These are phyloP conservation scores for Pseudogymnoascus sp. DNA, from an alignment of 2,329 filamentous ascomycete genomes.

Conservation along the genomic window DNA sequence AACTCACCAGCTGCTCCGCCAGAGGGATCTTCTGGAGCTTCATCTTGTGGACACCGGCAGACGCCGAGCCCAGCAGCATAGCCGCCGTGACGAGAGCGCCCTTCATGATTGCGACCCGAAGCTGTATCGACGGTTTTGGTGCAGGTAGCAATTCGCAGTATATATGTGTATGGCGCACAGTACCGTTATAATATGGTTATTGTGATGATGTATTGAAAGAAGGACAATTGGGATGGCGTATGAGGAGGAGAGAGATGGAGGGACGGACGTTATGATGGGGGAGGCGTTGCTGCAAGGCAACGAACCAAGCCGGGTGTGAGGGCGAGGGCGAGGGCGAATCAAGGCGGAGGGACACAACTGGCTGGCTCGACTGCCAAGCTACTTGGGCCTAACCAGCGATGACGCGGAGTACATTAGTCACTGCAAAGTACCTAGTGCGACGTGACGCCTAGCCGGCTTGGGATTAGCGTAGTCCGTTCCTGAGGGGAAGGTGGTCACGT, in stretches of 20 bases:
- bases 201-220: neutral
- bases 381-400: neutral
- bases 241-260: neutral
- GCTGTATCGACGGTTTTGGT: neutral
- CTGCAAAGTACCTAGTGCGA: neutral
- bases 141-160: neutral
- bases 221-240: neutral
- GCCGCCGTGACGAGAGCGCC: slow-evolving; percentile 69
- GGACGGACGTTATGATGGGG: neutral
- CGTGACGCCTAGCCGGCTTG: neutral
- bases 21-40: slow-evolving; percentile 96
- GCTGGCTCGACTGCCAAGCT: neutral
- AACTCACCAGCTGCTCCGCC: slow-evolving; percentile 78
- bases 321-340: neutral
- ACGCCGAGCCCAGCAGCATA: slow-evolving; percentile 71
- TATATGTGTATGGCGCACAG: neutral
- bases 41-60: slow-evolving; percentile 87
- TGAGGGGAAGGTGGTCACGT: slow-evolving; percentile 3
- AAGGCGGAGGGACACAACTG: neutral
- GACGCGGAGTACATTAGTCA: slow-evolving; percentile 1
- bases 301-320: slow-evolving; percentile 3
- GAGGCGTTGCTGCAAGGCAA: slow-evolving; percentile 2
- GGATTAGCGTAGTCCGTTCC: neutral
- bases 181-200: neutral
- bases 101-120: slow-evolving; percentile 60